These are phyloP conservation scores for Bipolaris gigantea DNA, from an alignment of 2,329 filamentous ascomycete genomes.

Conservation along the genomic window DNA sequence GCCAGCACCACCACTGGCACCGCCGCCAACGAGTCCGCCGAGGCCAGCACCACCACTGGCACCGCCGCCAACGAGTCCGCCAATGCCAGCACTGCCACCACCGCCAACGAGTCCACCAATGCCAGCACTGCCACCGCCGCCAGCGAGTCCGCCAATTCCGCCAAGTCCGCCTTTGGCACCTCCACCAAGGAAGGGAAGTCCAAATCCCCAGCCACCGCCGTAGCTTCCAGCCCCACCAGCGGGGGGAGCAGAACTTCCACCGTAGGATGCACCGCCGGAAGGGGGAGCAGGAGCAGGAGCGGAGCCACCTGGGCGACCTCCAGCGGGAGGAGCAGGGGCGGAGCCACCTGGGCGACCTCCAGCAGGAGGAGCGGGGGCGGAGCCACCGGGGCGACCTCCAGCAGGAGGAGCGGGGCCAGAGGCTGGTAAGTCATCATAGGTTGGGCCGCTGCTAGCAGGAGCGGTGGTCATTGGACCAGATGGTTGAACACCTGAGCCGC, in stretches of 20 bases:
- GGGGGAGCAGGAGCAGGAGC: too few relatives aligned
- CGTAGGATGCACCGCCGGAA: background rate
- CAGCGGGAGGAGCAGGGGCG: too few relatives aligned
- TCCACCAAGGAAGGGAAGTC: background rate
- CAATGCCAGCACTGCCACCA: background rate
- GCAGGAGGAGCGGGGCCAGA: background rate
- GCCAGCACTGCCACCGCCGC: background rate
- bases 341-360: background rate
- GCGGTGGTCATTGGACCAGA: slow-evolving; percentile 4
- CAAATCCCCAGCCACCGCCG: background rate
- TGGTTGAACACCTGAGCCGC: background rate
- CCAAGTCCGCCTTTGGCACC: background rate
- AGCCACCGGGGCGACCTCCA: background rate
- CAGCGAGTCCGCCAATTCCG: background rate
- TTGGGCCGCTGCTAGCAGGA: background rate
- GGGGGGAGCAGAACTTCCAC: background rate
- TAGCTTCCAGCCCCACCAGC: background rate
- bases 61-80: background rate
- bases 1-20: background rate
- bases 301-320: too few relatives aligned
- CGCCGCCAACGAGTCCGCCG: background rate
- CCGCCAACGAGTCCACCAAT: too few relatives aligned
- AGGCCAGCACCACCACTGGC: too few relatives aligned
- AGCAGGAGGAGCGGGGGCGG: background rate
- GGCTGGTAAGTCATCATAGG: background rate